Conservation (phyloP, 2,329 filamentous ascomycete species). For the Macroventuria anomochaeta region DNA sequence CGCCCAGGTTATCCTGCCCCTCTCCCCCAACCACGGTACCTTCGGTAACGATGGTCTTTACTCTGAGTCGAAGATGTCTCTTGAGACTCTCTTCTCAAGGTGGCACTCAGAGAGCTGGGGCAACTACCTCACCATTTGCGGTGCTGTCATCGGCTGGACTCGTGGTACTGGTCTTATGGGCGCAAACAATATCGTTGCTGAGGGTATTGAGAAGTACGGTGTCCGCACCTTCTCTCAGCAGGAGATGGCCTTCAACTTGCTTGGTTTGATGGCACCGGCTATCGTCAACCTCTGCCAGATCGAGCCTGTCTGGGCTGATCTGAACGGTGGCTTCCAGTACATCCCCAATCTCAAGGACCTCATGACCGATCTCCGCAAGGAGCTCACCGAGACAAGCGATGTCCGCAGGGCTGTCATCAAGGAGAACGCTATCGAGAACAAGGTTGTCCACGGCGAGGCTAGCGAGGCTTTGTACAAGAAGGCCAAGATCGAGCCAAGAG, state of each 20-base stretch:
- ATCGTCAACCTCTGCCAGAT: conserved; percentile 95
- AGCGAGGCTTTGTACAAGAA: conserved; percentile 95
- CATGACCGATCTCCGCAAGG: conserved; percentile 91
- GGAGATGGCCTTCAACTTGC: conserved; percentile 98
- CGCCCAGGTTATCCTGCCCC: conserved; percentile 91
- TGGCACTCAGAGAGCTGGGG: conserved; percentile 98
- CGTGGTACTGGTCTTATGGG: conserved; percentile 98
- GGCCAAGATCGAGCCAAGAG: conserved; percentile 88
- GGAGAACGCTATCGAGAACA: conserved; percentile 95
- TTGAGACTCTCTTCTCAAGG: conserved; percentile 97
- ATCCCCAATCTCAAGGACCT: conserved; percentile 92
- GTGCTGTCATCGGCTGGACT: conserved; percentile 98
- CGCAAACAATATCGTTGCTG: conserved; percentile 95
- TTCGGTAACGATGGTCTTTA: conserved; percentile 98
- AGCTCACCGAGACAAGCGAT: conserved; percentile 94
- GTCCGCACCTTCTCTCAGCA: conserved; percentile 98
- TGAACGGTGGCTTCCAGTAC: conserved; percentile 97
- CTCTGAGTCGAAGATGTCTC: conserved; percentile 94
- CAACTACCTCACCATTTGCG: conserved; percentile 97
- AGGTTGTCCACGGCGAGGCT: conserved; percentile 92
- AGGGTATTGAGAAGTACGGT: conserved; percentile 94
- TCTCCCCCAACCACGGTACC: conserved; percentile 97
- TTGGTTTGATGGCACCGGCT: conserved; percentile 92
- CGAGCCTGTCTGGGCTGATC: conserved; percentile 94
- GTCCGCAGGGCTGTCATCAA: conserved; percentile 92